These are phyloP conservation scores for Dinochytrium kinnereticum DNA, from an alignment of 371 early-diverging fungal species.

Conservation along the genomic window DNA sequence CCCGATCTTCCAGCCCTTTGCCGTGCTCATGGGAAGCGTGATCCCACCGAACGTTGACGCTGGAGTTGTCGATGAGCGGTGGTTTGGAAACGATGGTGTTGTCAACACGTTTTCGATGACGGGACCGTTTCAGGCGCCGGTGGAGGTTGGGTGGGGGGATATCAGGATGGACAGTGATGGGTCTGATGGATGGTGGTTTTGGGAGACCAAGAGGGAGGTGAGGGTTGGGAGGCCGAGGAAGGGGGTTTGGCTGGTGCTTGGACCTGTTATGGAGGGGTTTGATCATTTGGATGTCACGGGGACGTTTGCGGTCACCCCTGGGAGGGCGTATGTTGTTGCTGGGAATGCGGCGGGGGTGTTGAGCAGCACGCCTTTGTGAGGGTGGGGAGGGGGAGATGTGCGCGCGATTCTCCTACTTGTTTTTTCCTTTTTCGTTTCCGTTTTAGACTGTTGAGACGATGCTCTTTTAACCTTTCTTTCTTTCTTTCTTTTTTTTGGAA, in stretches of 20 bases:
- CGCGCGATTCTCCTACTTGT: not conserved
- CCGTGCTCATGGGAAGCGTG: constrained; percentile 19
- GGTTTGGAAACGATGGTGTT: not conserved
- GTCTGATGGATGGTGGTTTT: not conserved
- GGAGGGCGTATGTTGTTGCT: not conserved
- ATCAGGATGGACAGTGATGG: not conserved
- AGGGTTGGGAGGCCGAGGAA: not conserved
- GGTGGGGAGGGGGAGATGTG: not conserved
- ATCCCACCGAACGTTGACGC: not conserved
- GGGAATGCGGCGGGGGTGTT: not conserved
- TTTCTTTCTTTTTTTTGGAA: too few relatives aligned
- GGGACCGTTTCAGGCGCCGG: not conserved
- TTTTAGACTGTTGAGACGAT: too few relatives aligned
- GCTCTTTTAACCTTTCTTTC: too few relatives aligned
- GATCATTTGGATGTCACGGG: constrained; percentile 1
- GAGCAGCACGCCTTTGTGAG: not conserved
- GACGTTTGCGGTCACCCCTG: not conserved
- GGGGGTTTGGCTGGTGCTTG: not conserved
- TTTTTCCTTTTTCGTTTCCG: not conserved
- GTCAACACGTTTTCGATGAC: not conserved
- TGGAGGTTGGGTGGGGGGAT: not conserved
- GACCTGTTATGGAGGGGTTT: not conserved
- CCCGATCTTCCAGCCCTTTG: constrained; percentile 9
- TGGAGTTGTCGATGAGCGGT: not conserved
- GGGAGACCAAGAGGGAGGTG: too few relatives aligned